A percentile compares a stretch with the other conserved stretches of the same genome.
Evolutionary conservation across 306 rosid genomes (phyloP).

Genomic region (Pterocarpus santalinus): DNA sequence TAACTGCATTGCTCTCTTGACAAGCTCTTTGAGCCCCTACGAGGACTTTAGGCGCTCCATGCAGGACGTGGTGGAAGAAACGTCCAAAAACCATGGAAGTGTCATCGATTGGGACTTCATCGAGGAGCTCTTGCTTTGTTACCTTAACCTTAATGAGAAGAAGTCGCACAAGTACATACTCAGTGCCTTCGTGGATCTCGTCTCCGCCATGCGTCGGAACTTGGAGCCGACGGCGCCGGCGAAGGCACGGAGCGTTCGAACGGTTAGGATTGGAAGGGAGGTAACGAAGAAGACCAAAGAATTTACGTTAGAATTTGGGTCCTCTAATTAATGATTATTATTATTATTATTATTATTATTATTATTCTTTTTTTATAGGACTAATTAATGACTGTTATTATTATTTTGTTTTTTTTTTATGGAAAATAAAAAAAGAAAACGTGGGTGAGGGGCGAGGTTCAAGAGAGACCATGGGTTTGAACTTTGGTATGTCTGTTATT

Average conservation of each 20-base stretch:
- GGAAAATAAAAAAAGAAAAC: not conserved
- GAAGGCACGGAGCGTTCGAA: constrained; percentile 54
- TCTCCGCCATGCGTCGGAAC: constrained; percentile 56
- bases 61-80: constrained; percentile 69
- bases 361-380: too few relatives aligned
- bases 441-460: not conserved
- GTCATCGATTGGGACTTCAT: constrained; percentile 81
- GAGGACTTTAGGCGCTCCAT: constrained; percentile 74
- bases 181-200: constrained; percentile 75
- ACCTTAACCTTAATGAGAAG: constrained; percentile 70
- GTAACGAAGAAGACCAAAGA: constrained; percentile 38
- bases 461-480: not conserved
- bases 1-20: constrained; percentile 64
- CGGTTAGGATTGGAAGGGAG: constrained; percentile 44
- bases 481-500: not conserved
- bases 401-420: not conserved
- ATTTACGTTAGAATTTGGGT: constrained; percentile 37
- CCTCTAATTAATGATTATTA: constrained; percentile 23
- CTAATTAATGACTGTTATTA: not conserved
- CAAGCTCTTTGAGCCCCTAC: constrained; percentile 57
- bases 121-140: constrained; percentile 76
- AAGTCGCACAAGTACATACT: constrained; percentile 68
- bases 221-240: constrained; percentile 15
- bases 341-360: not conserved
- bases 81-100: constrained; percentile 24